phyloP scores from a whole-genome alignment of 768 basidiomycete genomes.

The Suillus ampliporus region DNA sequence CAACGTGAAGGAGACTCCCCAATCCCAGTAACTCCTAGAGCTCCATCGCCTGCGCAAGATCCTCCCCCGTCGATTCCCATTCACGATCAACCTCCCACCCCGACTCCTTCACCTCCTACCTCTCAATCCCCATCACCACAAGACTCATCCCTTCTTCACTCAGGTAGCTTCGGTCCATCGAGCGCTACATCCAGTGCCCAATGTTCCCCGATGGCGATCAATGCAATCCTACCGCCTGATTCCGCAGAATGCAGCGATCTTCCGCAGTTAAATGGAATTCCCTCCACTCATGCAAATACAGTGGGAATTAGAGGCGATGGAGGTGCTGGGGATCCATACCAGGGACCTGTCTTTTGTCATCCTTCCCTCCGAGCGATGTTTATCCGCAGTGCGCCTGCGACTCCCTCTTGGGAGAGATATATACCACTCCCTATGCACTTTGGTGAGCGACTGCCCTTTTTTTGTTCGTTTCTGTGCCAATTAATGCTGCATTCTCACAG shows the following conservation, averaged over 20 bases:
- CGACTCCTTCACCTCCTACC: slow-evolving; percentile 31
- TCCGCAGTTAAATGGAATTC: slow-evolving; percentile 7
- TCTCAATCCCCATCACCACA: slow-evolving; percentile 35
- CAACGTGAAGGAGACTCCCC: slow-evolving; percentile 2
- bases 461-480: not conserved
- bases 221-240: slow-evolving; percentile 28
- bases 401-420: slow-evolving; percentile 10
- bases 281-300: slow-evolving; percentile 4
- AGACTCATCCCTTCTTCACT: slow-evolving; percentile 23
- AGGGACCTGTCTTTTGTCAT: slow-evolving; percentile 9
- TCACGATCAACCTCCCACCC: slow-evolving; percentile 29
- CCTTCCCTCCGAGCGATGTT: slow-evolving; percentile 8
- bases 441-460: not conserved
- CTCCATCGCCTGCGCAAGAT: slow-evolving; percentile 9
- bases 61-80: slow-evolving; percentile 4
- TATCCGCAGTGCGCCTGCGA: slow-evolving; percentile 7
- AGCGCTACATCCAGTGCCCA: slow-evolving; percentile 16
- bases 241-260: slow-evolving; percentile 25
- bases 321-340: slow-evolving; percentile 4
- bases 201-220: slow-evolving; percentile 30
- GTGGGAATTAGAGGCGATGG: slow-evolving; percentile 9
- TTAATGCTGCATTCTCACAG: not conserved
- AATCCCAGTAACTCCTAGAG: not conserved
- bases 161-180: slow-evolving; percentile 10
- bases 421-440: slow-evolving; percentile 8